Evolutionary conservation across 2,329 filamentous ascomycete genomes (phyloP).

Genomic region (Ceratocystis huliohia): DNA sequence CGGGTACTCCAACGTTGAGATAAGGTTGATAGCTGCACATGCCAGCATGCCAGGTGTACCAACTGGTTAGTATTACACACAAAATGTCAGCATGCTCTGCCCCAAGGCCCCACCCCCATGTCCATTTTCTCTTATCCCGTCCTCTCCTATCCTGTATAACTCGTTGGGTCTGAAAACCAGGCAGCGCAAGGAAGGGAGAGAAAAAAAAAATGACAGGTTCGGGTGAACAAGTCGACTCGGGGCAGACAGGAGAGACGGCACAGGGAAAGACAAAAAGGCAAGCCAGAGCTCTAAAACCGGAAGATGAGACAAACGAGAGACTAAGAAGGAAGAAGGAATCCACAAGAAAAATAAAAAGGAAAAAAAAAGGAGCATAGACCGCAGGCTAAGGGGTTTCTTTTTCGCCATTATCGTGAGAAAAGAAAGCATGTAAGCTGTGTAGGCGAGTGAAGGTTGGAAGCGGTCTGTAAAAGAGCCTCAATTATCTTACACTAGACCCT

Average conservation of each 20-base stretch:
- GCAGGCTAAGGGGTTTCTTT: not conserved
- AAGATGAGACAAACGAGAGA: not conserved
- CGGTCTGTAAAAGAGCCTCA: constrained; percentile 6
- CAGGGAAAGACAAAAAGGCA: not conserved
- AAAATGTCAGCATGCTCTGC: not conserved
- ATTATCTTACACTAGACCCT: not conserved
- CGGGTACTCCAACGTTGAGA: not conserved
- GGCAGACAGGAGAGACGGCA: not conserved
- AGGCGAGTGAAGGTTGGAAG: not conserved
- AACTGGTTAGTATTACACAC: not conserved
- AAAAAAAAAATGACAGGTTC: not conserved
- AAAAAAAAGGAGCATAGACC: not conserved
- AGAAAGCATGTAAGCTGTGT: too few species aligned
- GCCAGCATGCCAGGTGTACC: not conserved
- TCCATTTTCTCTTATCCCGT: not conserved
- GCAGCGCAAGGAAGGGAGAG: not conserved
- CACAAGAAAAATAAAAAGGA: not conserved
- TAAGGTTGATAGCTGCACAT: constrained; percentile 9
- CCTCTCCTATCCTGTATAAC: not conserved
- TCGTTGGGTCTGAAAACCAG: not conserved
- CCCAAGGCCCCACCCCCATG: not conserved
- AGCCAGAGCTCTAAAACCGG: not conserved
- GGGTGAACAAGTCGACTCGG: not conserved
- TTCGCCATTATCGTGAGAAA: too few species aligned
- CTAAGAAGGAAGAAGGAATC: not conserved